Evolutionary conservation across 257 asterid genomes (phyloP), one percentile per base, ranked within the genome.

Genomic region (Thymus mandschuricus): DNA sequence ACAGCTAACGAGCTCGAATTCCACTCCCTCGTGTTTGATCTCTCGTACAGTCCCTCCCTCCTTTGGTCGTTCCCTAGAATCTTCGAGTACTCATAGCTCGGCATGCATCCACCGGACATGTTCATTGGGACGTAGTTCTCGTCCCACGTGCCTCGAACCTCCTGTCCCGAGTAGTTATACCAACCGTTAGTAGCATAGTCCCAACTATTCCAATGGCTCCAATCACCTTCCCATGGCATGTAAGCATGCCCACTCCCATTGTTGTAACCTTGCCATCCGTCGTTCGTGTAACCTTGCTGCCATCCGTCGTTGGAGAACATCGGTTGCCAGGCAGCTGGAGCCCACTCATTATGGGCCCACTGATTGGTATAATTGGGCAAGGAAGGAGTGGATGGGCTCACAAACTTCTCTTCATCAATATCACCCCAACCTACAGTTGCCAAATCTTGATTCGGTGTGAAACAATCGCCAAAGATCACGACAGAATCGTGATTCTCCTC

Each of bases 361-460:
- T 15, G 21, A 50, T 27, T 33, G 3, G 13, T 57, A 30, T 64
- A 15, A 58, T 64, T 64, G 21, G 71, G 30, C 1, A 51, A 35
- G 27, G 66, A 44, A 49, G 43, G 6, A 58, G 40, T 10, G 4
- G 30, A 56, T 6, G 61, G 72, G 2, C 21, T 28, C 11, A 64
- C 59, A 9, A 70, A 13, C 6, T 60, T 66, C 15, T 71, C 88
- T 10, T 78, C 88, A 5, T 38, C 41, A 38, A 38, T 7, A 13
- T 82, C 90, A 2, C 92, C 96, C 96, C 95, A 89, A 50, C 95
- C 96, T 15, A 80, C 6, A 40, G 80, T n/a, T 0, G 79, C 30
- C 55, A 67, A 76, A 29, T 58, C 80, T 62, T 73, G 75, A 45
- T 70, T 48, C 49, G 69, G 57, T 11, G 74, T 29, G 49, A 74